phyloP scores from a whole-genome alignment of 352 stramenopile species.

The Globisporangium emineosum region DNA sequence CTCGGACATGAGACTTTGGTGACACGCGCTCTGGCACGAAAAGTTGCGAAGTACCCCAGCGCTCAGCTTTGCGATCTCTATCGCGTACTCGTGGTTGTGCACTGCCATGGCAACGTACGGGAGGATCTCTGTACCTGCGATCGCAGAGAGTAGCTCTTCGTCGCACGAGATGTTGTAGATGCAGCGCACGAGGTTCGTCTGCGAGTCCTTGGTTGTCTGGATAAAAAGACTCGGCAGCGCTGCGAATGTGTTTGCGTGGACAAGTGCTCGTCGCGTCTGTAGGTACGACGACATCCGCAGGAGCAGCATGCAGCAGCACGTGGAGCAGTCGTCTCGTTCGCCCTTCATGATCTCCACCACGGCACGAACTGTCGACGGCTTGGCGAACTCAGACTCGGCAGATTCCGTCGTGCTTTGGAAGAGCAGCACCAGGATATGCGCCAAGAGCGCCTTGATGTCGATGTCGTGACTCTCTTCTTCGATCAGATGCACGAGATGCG shows the following conservation, averaged over 20 bases:
- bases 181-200: slow-evolving; percentile 45
- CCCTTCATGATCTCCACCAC: slow-evolving; percentile 21
- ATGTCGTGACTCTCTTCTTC: slow-evolving; percentile 21
- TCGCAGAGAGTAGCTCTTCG: slow-evolving; percentile 22
- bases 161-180: slow-evolving; percentile 68
- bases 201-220: slow-evolving; percentile 28
- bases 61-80: slow-evolving; percentile 16
- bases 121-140: slow-evolving; percentile 23
- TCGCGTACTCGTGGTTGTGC: slow-evolving; percentile 21
- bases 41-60: slow-evolving; percentile 56
- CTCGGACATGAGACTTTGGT: slow-evolving; percentile 38
- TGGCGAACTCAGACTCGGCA: slow-evolving; percentile 28
- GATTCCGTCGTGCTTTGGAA: slow-evolving; percentile 30
- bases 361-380: slow-evolving; percentile 22
- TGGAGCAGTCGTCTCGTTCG: slow-evolving; percentile 28
- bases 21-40: slow-evolving; percentile 33
- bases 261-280: slow-evolving; percentile 27
- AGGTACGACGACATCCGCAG: slow-evolving; percentile 51
- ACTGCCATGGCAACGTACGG: slow-evolving; percentile 20
- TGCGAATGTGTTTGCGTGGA: slow-evolving; percentile 12
- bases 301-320: slow-evolving; percentile 53
- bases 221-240: slow-evolving; percentile 33
- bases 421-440: slow-evolving; percentile 29
- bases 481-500: slow-evolving; percentile 29
- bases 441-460: slow-evolving; percentile 19